Evolutionary conservation across 2,329 filamentous ascomycete species (phyloP).

Genomic region (Aspergillus terreus): DNA sequence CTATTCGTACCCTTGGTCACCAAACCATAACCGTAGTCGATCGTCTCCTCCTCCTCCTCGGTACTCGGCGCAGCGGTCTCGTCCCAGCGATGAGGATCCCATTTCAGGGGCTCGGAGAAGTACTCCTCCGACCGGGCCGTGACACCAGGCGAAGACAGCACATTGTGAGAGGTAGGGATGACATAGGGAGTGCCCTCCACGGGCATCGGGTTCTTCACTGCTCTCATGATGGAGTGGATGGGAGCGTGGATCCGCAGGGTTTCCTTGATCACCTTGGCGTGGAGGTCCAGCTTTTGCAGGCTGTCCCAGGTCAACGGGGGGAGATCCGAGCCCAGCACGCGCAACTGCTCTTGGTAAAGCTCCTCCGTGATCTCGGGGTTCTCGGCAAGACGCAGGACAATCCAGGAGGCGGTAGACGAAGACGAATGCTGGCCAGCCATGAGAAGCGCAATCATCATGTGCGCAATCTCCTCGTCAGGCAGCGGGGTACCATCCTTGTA

Average conservation of each 20-base stretch:
- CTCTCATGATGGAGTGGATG: slow-evolving; percentile 92
- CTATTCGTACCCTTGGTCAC: slow-evolving; percentile 87
- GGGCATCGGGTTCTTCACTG: slow-evolving; percentile 82
- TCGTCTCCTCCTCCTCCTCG: slow-evolving; percentile 64
- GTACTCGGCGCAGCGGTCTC: slow-evolving; percentile 48
- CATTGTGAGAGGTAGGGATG: slow-evolving; percentile 73
- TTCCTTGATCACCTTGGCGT: slow-evolving; percentile 84
- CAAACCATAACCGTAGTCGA: slow-evolving; percentile 91
- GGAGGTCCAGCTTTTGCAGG: slow-evolving; percentile 73
- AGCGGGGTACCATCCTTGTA: slow-evolving; percentile 79
- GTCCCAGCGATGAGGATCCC: slow-evolving; percentile 93
- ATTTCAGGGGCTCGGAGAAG: slow-evolving; percentile 77
- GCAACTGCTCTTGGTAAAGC: slow-evolving; percentile 76
- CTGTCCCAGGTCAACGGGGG: slow-evolving; percentile 73
- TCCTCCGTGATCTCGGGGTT: slow-evolving; percentile 78
- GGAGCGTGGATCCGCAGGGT: slow-evolving; percentile 86
- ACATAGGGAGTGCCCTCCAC: slow-evolving; percentile 79
- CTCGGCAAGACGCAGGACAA: slow-evolving; percentile 74
- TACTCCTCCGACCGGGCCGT: slow-evolving; percentile 66
- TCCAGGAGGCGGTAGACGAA: slow-evolving; percentile 79
- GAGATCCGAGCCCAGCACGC: slow-evolving; percentile 68
- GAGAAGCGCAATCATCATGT: slow-evolving; percentile 91
- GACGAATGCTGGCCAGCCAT: slow-evolving; percentile 92
- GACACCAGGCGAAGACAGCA: slow-evolving; percentile 82
- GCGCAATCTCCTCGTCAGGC: slow-evolving; percentile 80